Evolutionary conservation across 306 rosid genomes (phyloP).

Genomic region (Benincasa hispida): DNA sequence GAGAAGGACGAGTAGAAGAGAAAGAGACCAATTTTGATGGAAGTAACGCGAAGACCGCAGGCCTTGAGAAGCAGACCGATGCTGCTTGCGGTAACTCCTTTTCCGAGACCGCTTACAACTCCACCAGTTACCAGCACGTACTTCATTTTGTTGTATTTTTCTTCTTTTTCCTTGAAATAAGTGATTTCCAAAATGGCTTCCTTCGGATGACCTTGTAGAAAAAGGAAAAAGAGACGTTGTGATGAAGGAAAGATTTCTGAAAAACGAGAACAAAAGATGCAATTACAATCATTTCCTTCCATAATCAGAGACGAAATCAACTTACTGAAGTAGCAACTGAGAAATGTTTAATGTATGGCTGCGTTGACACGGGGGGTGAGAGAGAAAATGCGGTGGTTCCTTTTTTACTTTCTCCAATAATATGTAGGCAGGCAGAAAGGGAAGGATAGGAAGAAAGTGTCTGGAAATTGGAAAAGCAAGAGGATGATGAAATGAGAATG

Average conservation of each 20-base stretch:
- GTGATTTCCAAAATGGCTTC: background rate
- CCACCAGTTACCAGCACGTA: slow-evolving; percentile 88
- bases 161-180: background rate
- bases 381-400: no score
- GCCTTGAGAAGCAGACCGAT: slow-evolving; percentile 83
- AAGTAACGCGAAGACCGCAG: slow-evolving; percentile 84
- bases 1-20: slow-evolving; percentile 1
- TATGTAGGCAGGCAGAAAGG: background rate
- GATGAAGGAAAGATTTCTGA: background rate
- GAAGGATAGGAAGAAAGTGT: background rate
- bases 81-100: slow-evolving; percentile 94
- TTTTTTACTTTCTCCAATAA: background rate
- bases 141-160: slow-evolving; percentile 36
- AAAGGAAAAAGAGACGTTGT: background rate
- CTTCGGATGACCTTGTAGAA: background rate
- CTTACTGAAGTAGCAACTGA: background rate
- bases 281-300: background rate
- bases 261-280: background rate
- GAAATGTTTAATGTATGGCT: background rate
- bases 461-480: background rate
- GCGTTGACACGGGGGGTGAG: no score
- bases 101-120: slow-evolving; percentile 91
- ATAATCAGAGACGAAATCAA: background rate
- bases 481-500: background rate
- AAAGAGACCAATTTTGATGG: slow-evolving; percentile 62